Evolutionary conservation across 2,329 filamentous ascomycete species (phyloP).

Genomic region (Ophiostoma montium): DNA sequence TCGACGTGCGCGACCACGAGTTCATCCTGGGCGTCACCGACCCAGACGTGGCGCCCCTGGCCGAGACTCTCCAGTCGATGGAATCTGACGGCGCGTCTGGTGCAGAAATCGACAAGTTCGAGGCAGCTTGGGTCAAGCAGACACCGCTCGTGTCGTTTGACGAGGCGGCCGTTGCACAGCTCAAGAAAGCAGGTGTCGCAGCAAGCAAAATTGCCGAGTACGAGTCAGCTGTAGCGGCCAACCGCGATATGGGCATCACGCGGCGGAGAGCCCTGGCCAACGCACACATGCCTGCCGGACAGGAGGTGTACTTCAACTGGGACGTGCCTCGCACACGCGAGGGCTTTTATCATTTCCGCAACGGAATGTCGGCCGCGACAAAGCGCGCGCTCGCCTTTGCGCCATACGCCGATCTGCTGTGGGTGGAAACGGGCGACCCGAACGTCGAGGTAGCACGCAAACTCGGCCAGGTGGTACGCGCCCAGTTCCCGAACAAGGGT

Average conservation of each 20-base stretch:
- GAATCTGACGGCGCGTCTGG: constrained; percentile 65
- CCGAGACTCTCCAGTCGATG: constrained; percentile 83
- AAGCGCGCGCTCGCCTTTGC: constrained; percentile 88
- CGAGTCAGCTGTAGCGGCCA: constrained; percentile 41
- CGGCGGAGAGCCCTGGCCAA: constrained; percentile 61
- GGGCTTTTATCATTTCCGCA: constrained; percentile 82
- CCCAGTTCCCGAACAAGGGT: constrained; percentile 60
- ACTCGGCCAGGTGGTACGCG: constrained; percentile 65
- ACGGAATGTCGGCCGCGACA: constrained; percentile 72
- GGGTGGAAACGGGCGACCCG: constrained; percentile 92
- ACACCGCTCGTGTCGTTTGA: constrained; percentile 83
- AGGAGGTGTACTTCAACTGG: constrained; percentile 64
- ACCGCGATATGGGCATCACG: constrained; percentile 64
- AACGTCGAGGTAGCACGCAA: constrained; percentile 60
- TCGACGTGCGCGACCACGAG: constrained; percentile 91
- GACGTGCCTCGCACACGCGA: constrained; percentile 87
- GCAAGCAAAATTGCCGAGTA: constrained; percentile 55
- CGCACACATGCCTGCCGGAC: constrained; percentile 45
- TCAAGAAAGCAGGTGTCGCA: constrained; percentile 50
- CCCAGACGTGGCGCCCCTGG: constrained; percentile 23
- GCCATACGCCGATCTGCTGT: constrained; percentile 85
- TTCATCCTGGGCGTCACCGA: constrained; percentile 54
- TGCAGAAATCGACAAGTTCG: constrained; percentile 70
- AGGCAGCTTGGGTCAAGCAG: constrained; percentile 75
- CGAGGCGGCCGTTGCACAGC: constrained; percentile 69